Evolutionary conservation across 1,284 basidiomycete species (phyloP).

Genomic region (Ustilago vetiveriae): DNA sequence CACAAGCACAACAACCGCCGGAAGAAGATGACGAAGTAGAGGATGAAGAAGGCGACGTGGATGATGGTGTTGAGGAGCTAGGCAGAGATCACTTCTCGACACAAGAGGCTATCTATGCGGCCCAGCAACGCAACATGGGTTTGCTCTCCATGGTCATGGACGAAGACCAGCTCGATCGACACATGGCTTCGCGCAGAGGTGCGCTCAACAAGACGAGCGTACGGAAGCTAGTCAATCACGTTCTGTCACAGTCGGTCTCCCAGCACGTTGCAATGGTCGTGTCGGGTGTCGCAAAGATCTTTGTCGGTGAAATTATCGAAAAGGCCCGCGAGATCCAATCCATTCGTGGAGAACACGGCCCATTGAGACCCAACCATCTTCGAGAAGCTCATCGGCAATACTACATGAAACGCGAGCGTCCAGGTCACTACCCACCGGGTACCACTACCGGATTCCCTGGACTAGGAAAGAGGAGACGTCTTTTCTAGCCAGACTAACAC

Average conservation of each 20-base stretch:
- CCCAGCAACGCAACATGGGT: constrained; percentile 67
- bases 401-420: constrained; percentile 76
- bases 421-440: constrained; percentile 60
- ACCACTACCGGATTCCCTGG: constrained; percentile 51
- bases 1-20: constrained; percentile 5
- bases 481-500: constrained; percentile 58
- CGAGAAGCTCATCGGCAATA: constrained; percentile 86
- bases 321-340: constrained; percentile 81
- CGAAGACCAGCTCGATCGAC: constrained; percentile 83
- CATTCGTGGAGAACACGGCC: constrained; percentile 77
- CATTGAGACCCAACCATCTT: constrained; percentile 84
- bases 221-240: constrained; percentile 85
- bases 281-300: constrained; percentile 87
- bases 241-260: constrained; percentile 78
- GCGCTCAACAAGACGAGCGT: constrained; percentile 84
- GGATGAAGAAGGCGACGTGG: constrained; percentile 58
- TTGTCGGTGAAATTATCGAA: constrained; percentile 90
- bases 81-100: constrained; percentile 56
- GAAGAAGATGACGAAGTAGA: constrained; percentile 52
- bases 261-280: constrained; percentile 86
- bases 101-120: constrained; percentile 64
- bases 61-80: constrained; percentile 62
- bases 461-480: constrained; percentile 52
- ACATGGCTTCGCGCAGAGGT: constrained; percentile 84
- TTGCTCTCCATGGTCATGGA: constrained; percentile 87